Base-by-base conservation (phyloP, 106 monocot species). In the Vanilla planifolia region DNA sequence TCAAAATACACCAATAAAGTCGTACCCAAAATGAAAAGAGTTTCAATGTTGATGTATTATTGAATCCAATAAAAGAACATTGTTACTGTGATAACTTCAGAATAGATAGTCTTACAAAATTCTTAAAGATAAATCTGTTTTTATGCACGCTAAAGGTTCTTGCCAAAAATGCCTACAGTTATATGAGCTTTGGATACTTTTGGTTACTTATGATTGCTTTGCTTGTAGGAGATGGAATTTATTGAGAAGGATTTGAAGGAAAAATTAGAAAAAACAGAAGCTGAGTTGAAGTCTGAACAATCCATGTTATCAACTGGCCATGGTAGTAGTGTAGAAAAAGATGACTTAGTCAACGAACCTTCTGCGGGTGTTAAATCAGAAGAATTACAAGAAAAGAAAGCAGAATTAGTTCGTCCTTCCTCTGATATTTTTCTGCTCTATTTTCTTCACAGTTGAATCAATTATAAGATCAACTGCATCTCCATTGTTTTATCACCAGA, bases 381-480 rank as follows among this genome's bases (percentile, higher is more conserved):
- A 27, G 71, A 85, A 16, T 79, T 90, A 55, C 67, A 90, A 43
- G 76, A 82, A 28, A 90, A 85, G 69, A 90, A 82, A 57, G 66
- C 56, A 34, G 82, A 90, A 42, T 58, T 82, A 85, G 89, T 90
- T 59, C 39, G 77, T 62, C 25, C 20, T 11, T 33, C 9, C 28
- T 34, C 35, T 9, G 2, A 20, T 57, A 10, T 9, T 21, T 57
- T 34, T 33, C 20, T 20, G 67, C 48, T 4, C 57, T 48, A 29
- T 45, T 35, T 60, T 45, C 19, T 37, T 44, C 33, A 61, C 47
- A 33, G 22, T 42, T 47, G 37, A 70, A 57, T 25, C 1, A 28
- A 7, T 51, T 30, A 26, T 37, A 19, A 42, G 51, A 13, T 51
- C 7, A 36, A 15, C 20, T 59, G 60, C 7, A 43, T 60, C 17